Conservation (phyloP, 169 alveolate genomes). For the Amoebophrya sp. region DNA sequence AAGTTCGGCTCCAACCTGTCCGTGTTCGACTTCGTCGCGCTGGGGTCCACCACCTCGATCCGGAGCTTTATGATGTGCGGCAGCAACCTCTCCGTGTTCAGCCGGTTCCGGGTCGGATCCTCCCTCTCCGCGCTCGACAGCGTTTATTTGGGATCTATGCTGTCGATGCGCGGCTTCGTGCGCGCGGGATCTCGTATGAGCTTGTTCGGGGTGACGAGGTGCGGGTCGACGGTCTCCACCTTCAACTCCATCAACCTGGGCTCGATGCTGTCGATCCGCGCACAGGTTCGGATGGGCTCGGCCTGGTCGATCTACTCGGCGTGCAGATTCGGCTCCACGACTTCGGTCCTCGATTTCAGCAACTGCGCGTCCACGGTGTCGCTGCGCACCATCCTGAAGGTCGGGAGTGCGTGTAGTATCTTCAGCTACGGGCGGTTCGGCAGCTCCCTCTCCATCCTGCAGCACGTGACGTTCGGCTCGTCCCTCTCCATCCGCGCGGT, state of each 20-base stretch:
- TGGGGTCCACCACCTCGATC: neutral
- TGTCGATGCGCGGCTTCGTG: slow-evolving; percentile 6
- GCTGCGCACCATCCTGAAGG: neutral
- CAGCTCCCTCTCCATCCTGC: neutral
- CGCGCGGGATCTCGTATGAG: neutral
- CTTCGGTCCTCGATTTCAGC: neutral
- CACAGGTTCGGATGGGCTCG: neutral
- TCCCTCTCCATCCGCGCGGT: neutral
- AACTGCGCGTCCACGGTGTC: neutral
- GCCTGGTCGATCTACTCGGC: neutral
- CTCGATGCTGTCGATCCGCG: neutral
- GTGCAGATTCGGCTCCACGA: neutral
- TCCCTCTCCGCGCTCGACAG: neutral
- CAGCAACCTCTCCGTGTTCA: neutral
- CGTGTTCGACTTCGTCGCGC: slow-evolving; percentile 4
- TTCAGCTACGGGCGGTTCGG: slow-evolving; percentile 9
- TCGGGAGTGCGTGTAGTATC: neutral
- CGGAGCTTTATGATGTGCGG: neutral
- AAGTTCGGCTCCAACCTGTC: neutral
- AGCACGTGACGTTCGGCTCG: neutral
- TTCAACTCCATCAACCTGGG: neutral
- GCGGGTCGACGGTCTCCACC: neutral
- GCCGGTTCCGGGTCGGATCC: neutral
- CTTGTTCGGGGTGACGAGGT: neutral
- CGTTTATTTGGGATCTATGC: neutral